phyloP scores from a whole-genome alignment of 2,329 filamentous ascomycete species.

The Fusarium proliferatum region DNA sequence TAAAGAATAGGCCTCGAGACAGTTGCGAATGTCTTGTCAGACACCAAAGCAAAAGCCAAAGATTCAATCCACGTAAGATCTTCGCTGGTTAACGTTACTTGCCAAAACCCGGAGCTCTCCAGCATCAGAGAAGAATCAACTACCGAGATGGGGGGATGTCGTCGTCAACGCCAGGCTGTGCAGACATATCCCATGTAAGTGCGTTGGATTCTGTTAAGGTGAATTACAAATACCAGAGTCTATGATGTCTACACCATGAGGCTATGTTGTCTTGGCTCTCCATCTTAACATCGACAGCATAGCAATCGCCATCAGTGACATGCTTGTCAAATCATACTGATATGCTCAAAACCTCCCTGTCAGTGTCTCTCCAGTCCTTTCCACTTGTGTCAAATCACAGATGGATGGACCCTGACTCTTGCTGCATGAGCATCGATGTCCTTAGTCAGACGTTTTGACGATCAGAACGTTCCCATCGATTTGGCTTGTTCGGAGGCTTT shows the following conservation, averaged over 20 bases:
- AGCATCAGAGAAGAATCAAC: neutral
- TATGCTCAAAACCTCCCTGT: neutral
- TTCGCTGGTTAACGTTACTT: constrained; percentile 9
- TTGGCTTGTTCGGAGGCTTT: constrained; percentile 14
- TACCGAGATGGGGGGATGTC: constrained; percentile 8
- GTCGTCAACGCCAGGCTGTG: constrained; percentile 31
- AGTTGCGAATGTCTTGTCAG: constrained; percentile 1
- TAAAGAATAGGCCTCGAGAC: neutral
- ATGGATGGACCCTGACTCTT: constrained; percentile 27
- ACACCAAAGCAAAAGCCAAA: neutral
- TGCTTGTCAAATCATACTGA: neutral
- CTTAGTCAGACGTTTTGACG: constrained; percentile 21
- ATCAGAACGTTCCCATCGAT: constrained; percentile 9
- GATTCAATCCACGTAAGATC: constrained; percentile 26
- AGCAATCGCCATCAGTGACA: constrained; percentile 6
- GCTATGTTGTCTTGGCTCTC: constrained; percentile 17
- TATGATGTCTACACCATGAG: constrained; percentile 11
- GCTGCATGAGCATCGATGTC: constrained; percentile 11
- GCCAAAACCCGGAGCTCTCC: constrained; percentile 8
- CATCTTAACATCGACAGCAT: neutral
- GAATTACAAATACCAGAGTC: constrained; percentile 17
- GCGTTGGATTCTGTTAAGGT: neutral
- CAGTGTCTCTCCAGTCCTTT: constrained; percentile 4
- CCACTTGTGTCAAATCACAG: neutral
- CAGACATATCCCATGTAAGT: constrained; percentile 14